Conservation (phyloP, 768 basidiomycete species). For the Suillus paluster region DNA sequence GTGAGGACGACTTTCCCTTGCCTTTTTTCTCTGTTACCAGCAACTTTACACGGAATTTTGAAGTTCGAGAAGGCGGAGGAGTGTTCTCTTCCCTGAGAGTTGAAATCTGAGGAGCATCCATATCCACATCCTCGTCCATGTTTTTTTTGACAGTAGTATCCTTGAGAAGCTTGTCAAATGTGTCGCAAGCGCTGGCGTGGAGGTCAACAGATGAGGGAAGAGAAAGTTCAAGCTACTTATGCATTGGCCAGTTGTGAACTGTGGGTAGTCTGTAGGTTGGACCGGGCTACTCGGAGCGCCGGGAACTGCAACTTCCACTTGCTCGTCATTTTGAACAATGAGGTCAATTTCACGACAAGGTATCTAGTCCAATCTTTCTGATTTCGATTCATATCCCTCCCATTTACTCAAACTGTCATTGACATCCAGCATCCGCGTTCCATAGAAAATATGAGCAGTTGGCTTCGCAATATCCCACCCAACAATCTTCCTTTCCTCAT, state of each 20-base stretch:
- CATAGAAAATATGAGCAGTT: conserved; percentile 67
- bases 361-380: conserved; percentile 36
- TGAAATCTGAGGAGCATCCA: conserved; percentile 86
- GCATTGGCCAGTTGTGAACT: not conserved
- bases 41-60: conserved; percentile 55
- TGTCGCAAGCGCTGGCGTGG: not conserved
- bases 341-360: not conserved
- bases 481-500: conserved; percentile 52
- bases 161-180: not conserved
- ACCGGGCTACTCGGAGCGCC: not conserved
- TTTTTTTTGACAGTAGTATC: not conserved
- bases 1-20: conserved; percentile 39
- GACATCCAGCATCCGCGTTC: conserved; percentile 60
- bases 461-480: conserved; percentile 62
- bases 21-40: conserved; percentile 50
- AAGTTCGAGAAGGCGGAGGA: conserved; percentile 57
- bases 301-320: not conserved
- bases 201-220: not conserved
- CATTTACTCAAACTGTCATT: conserved; percentile 63
- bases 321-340: not conserved
- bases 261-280: too few relatives aligned
- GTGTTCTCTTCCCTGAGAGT: conserved; percentile 73
- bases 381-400: conserved; percentile 63
- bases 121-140: conserved; percentile 53
- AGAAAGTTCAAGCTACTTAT: not conserved